phyloP scores from a whole-genome alignment of 148 eudicot species.

The Rheum nobile region DNA sequence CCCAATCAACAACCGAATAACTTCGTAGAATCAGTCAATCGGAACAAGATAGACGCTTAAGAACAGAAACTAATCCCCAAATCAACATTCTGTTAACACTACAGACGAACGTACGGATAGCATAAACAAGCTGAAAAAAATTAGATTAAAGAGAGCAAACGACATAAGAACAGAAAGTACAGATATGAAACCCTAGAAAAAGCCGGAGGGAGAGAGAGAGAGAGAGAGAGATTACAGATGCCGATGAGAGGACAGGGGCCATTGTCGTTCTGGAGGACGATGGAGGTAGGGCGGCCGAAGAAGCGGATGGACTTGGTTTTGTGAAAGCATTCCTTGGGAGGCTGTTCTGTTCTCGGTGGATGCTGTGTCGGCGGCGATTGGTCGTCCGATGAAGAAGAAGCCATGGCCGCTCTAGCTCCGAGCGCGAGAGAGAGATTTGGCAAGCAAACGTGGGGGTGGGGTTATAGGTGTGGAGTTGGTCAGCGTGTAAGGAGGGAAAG shows the following conservation, averaged over 20 bases:
- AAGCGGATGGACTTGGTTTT: constrained; percentile 59
- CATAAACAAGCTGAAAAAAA: too few relatives aligned
- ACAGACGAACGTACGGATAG: too few relatives aligned
- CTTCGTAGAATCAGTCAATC: too few relatives aligned
- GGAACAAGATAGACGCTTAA: too few relatives aligned
- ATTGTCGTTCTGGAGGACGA: constrained; percentile 81
- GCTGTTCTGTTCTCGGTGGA: not conserved
- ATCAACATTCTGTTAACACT: too few relatives aligned
- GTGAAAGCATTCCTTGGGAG: constrained; percentile 18
- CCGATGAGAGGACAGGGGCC: constrained; percentile 95
- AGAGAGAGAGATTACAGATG: constrained; percentile 37
- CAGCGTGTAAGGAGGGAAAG: not conserved
- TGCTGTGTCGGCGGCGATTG: not conserved
- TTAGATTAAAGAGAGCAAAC: too few relatives aligned
- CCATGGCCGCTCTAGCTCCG: not conserved
- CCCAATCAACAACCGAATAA: too few relatives aligned
- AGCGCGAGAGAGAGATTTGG: not conserved
- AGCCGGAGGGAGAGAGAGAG: not conserved
- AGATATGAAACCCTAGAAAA: not conserved
- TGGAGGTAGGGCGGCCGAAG: constrained; percentile 51
- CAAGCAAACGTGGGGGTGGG: not conserved
- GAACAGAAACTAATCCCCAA: too few relatives aligned
- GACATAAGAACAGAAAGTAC: too few relatives aligned
- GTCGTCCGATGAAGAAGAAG: not conserved
- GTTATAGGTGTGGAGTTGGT: not conserved